Conservation (phyloP, 2,329 filamentous ascomycete genomes). For the Fusarium fujikuroi region DNA sequence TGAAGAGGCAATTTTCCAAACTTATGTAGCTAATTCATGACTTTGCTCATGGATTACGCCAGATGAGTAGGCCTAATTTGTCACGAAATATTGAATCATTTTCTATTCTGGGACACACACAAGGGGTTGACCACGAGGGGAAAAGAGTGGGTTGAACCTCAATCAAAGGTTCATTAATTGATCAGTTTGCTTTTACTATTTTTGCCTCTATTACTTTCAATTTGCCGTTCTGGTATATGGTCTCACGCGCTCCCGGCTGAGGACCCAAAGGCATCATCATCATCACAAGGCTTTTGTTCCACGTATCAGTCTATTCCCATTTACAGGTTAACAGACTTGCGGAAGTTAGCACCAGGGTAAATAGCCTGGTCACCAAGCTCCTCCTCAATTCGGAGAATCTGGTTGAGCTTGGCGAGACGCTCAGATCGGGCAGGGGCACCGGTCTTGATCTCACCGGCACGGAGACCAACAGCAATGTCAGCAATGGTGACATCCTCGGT, state of each 20-base stretch:
- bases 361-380: constrained; percentile 92
- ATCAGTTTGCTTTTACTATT: constrained; percentile 43
- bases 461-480: constrained; percentile 96
- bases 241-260: constrained; percentile 36
- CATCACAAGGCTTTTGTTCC: constrained; percentile 37
- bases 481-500: constrained; percentile 99
- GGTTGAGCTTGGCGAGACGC: constrained; percentile 99
- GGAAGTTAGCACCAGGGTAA: constrained; percentile 94
- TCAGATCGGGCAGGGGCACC: constrained; percentile 96
- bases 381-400: constrained; percentile 99
- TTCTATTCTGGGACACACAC: not conserved
- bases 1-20: too few relatives aligned
- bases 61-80: not conserved
- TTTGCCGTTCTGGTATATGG: constrained; percentile 43
- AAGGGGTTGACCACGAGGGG: not conserved
- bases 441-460: constrained; percentile 98
- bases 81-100: not conserved
- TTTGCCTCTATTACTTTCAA: constrained; percentile 45
- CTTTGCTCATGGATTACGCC: not conserved
- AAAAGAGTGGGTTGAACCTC: constrained; percentile 18
- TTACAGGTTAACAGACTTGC: constrained; percentile 89
- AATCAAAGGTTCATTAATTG: constrained; percentile 37
- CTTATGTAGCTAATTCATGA: not conserved
- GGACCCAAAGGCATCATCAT: constrained; percentile 40
- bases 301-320: constrained; percentile 31